These are phyloP conservation scores for Pyrenopolyporus hunteri DNA, from an alignment of 495 filamentous ascomycete species.

Conservation along the genomic window DNA sequence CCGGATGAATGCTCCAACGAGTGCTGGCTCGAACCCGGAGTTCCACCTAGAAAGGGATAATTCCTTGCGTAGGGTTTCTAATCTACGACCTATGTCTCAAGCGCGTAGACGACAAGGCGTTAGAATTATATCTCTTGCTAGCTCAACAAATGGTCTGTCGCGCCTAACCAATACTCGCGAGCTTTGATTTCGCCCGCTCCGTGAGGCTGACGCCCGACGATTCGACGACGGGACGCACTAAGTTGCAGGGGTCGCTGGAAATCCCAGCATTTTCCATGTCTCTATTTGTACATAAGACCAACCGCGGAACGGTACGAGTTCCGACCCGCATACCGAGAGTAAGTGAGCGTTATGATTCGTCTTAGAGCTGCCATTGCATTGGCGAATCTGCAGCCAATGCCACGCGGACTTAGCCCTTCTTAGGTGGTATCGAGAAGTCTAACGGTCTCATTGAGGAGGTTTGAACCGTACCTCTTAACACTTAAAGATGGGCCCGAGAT, in stretches of 20 bases:
- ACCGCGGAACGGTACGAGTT: conserved; percentile 9
- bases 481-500: background rate
- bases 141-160: background rate
- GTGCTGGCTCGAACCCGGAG: conserved; percentile 1
- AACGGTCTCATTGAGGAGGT: conserved; percentile 21
- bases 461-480: background rate
- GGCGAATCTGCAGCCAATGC: conserved; percentile 24
- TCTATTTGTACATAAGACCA: conserved; percentile 9
- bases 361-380: background rate
- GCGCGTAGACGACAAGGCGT: background rate
- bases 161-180: background rate
- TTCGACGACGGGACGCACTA: conserved; percentile 4
- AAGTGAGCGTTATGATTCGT: conserved; percentile 19
- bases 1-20: background rate
- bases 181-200: background rate
- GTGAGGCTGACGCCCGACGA: conserved; percentile 6
- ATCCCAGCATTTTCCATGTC: background rate
- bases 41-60: conserved; percentile 4
- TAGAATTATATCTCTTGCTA: background rate
- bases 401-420: background rate
- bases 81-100: background rate
- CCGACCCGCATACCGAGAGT: conserved; percentile 24
- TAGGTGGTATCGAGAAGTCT: conserved; percentile 9
- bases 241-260: conserved; percentile 2
- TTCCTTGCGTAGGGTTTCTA: background rate